Percentiles rank a stretch among this genome's conserved stretches.
Evolutionary conservation across 176 grass and related monocot species (phyloP).

Genomic region (Oryza brachyantha): DNA sequence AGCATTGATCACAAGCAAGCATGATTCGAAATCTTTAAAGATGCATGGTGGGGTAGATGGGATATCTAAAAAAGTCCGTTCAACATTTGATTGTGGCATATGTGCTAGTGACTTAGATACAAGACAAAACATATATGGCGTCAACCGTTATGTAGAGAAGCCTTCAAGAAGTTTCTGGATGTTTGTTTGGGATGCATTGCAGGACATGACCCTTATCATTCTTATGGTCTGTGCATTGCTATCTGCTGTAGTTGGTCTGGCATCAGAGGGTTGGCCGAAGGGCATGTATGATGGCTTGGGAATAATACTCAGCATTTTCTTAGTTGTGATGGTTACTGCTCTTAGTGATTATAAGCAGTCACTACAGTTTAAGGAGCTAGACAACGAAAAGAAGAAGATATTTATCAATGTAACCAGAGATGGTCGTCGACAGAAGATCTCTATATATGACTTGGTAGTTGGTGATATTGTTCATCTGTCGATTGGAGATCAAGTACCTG

Average conservation of each 20-base stretch:
- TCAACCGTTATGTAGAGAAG: constrained; percentile 69
- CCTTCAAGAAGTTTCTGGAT: constrained; percentile 94
- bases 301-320: constrained; percentile 89
- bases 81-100: constrained; percentile 51
- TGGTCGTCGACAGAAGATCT: constrained; percentile 69
- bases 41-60: constrained; percentile 64
- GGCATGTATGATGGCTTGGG: constrained; percentile 95
- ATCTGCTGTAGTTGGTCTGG: constrained; percentile 81
- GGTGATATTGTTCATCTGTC: constrained; percentile 95
- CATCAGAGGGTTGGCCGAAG: constrained; percentile 90
- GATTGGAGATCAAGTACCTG: constrained; percentile 87
- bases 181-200: constrained; percentile 92
- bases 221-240: constrained; percentile 86
- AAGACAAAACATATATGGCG: constrained; percentile 71
- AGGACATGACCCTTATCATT: constrained; percentile 89
- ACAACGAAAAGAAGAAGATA: constrained; percentile 97
- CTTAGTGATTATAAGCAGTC: constrained; percentile 95
- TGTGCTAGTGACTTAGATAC: constrained; percentile 41
- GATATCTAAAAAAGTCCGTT: constrained; percentile 61
- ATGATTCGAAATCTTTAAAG: constrained; percentile 63
- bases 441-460: constrained; percentile 86
- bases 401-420: constrained; percentile 90
- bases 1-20: constrained; percentile 66
- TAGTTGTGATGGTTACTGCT: constrained; percentile 93
- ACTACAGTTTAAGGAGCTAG: constrained; percentile 94